Evolutionary conservation across 2,329 filamentous ascomycete species (phyloP).

Genomic region (Cladosporium velox): DNA sequence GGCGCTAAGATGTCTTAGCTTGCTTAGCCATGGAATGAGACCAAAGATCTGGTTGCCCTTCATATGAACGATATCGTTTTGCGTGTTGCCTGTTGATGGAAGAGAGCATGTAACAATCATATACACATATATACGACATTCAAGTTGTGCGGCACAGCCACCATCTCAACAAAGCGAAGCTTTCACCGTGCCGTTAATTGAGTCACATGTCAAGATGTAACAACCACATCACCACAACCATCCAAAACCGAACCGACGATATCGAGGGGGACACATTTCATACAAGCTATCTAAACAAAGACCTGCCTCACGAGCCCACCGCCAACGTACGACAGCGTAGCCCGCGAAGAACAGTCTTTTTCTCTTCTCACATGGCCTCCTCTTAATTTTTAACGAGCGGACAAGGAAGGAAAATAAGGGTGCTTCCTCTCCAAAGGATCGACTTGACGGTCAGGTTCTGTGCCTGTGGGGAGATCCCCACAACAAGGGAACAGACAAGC

Average conservation of each 20-base stretch:
- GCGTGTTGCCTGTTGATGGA: too few relatives aligned
- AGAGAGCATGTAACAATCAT: too few relatives aligned
- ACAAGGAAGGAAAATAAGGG: conserved; percentile 19
- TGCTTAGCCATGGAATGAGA: neutral
- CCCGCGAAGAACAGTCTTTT: neutral
- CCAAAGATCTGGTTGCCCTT: neutral
- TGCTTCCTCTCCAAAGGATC: conserved; percentile 21
- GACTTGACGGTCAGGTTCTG: conserved; percentile 27
- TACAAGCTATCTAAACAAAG: neutral
- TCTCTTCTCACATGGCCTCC: neutral
- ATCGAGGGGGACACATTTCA: neutral
- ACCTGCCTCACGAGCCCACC: too few relatives aligned
- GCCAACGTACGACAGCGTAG: neutral
- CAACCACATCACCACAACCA: too few relatives aligned
- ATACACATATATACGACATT: too few relatives aligned
- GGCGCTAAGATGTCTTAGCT: neutral
- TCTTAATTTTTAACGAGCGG: conserved; percentile 15
- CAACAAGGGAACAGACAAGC: neutral
- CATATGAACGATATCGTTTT: neutral
- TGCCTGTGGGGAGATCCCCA: neutral
- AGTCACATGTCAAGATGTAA: too few relatives aligned
- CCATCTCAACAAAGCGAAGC: neutral
- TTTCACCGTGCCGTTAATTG: too few relatives aligned
- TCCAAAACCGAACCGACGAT: neutral
- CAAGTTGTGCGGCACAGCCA: too few relatives aligned